Evolutionary conservation across 2,329 filamentous ascomycete genomes (phyloP).

Genomic region (Elsinoe batatas): DNA sequence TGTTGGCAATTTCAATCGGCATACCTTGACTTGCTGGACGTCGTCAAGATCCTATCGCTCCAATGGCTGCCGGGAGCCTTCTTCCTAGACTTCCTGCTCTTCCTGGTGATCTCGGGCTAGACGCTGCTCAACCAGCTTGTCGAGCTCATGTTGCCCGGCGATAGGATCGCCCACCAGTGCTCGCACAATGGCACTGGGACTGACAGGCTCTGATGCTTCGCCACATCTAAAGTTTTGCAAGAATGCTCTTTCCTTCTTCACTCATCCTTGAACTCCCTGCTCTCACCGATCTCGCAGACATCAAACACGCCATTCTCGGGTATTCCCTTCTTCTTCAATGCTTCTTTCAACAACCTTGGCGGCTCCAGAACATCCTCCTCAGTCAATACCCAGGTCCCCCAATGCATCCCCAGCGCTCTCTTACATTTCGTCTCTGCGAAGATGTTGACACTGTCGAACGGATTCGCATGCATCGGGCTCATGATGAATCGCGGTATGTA

Average conservation of each 20-base stretch:
- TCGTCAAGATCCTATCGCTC: too few relatives aligned
- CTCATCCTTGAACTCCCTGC: constrained; percentile 46
- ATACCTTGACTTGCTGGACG: too few relatives aligned
- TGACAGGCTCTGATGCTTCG: background rate
- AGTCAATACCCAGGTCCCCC: constrained; percentile 80
- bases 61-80: too few relatives aligned
- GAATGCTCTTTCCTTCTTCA: background rate
- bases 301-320: constrained; percentile 68
- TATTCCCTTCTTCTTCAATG: constrained; percentile 57
- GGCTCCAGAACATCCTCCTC: constrained; percentile 79
- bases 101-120: too few relatives aligned
- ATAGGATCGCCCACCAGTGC: too few relatives aligned
- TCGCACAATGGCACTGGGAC: background rate
- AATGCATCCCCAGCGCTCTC: constrained; percentile 77
- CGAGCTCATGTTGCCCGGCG: too few relatives aligned
- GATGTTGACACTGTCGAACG: constrained; percentile 80
- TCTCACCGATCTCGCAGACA: constrained; percentile 76
- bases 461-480: constrained; percentile 75
- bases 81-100: too few relatives aligned
- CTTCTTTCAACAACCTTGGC: constrained; percentile 60
- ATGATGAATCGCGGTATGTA: constrained; percentile 68
- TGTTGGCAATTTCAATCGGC: too few relatives aligned
- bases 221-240: background rate
- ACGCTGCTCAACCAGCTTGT: too few relatives aligned
- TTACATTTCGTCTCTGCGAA: constrained; percentile 74